These are phyloP conservation scores for Medicago truncatula DNA, from an alignment of 306 rosid species.

Conservation along the genomic window MtrunA17r5.0-ANR NC_053045.1:8447501-8448000, in stretches of 20 bases:
- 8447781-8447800: slow-evolving; percentile 2
- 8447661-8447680: slow-evolving; percentile 42
- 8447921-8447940: background rate
- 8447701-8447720: slow-evolving; percentile 75
- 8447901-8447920: background rate
- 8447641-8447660: slow-evolving; percentile 24
- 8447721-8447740: slow-evolving; percentile 73
- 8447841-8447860: background rate
- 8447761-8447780: slow-evolving; percentile 5
- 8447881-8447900: slow-evolving; percentile 11
- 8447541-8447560: slow-evolving; percentile 5
- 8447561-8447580: slow-evolving; percentile 1
- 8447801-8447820: slow-evolving; percentile 4
- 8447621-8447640: background rate
- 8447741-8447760: slow-evolving; percentile 67
- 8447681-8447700: slow-evolving; percentile 74
- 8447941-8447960: background rate
- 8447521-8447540: background rate
- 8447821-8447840: background rate
- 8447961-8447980: background rate
- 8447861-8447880: background rate
- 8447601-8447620: background rate
- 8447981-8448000: background rate
- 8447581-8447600: slow-evolving; percentile 17
- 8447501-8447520: slow-evolving; percentile 13